These are phyloP conservation scores for Lenwebbia sp. DNA, from an alignment of 345 rosid species.

Conservation along the genomic window DNA sequence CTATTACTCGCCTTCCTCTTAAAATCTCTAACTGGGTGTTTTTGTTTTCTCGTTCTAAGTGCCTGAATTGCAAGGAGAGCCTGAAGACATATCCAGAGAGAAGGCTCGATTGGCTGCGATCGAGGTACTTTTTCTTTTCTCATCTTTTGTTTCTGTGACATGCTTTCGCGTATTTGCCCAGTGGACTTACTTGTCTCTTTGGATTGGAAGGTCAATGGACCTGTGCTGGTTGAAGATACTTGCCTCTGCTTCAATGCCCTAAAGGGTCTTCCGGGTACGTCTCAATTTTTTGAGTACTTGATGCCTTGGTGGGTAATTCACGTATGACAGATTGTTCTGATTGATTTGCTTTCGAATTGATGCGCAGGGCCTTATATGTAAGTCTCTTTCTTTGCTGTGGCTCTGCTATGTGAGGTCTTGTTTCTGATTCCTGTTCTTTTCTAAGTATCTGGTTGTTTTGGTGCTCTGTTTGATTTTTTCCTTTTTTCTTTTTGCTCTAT, in stretches of 20 bases:
- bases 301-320: background rate
- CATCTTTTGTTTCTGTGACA: background rate
- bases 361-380: conserved; percentile 93
- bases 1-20: background rate
- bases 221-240: conserved; percentile 93
- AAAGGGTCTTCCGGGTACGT: conserved; percentile 88
- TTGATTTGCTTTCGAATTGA: background rate
- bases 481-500: background rate
- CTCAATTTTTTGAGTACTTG: background rate
- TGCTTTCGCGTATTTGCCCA: background rate
- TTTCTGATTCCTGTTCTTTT: background rate
- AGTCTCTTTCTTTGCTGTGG: conserved; percentile 21
- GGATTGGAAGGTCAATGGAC: conserved; percentile 65
- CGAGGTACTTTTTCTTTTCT: conserved; percentile 24
- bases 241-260: conserved; percentile 96
- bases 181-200: background rate
- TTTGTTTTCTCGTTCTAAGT: conserved; percentile 19
- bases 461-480: background rate
- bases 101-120: conserved; percentile 91
- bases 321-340: background rate
- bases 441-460: background rate
- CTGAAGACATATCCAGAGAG: conserved; percentile 76
- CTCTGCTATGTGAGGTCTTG: background rate
- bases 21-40: background rate
- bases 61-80: conserved; percentile 94